Base-by-base conservation (phyloP, 441 rosid genomes). In the Iberis amara region DNA sequence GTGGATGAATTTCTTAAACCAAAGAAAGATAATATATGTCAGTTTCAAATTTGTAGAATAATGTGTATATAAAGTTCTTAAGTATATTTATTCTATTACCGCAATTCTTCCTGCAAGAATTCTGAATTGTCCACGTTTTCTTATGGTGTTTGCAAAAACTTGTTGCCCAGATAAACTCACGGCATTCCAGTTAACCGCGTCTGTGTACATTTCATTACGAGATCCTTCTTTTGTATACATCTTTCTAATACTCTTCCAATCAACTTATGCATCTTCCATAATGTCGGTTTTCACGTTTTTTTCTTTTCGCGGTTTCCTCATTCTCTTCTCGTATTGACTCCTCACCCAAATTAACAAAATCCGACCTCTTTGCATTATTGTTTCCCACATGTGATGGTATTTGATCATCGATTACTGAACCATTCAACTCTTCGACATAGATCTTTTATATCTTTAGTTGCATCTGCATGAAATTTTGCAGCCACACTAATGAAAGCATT, bases 101-200 rank as follows among this genome's bases (percentile, higher is more conserved):
- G 80, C 58, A 23, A 86, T 78, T 62, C 75, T 52, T 44, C 27
- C 51, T 51, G 84, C 72, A 57, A 83, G 65, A 39, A 57, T 41
- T 47, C 26, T 68, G 4, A 76, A 76, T 43, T 82, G 90, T 7
- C 96, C 96, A 0, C 89, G 77, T 12, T 43, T 43, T 57, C 31
- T 37, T 11, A 84, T 87, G 11, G 51, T 42, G 1, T 13, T 32
- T n/a, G 75, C 75, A 47, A 87, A 41, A 45, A 44, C 69, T 4
- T 13, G 8, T 43, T 43, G 11, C 0, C 66, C 51, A 27, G 83
- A 76, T 42, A 55, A 28, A 31, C 82, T 72, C 45, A 77, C 71
- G 40, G 78, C 78, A 35, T 77, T 75, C 86, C 84, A 87, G 30
- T 84, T 73, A 31, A 82, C 69, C 5, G 76, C 58, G 69, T 87